Base-by-base conservation (phyloP, 73 alveolate genomes). In the Paramecium bursaria region DNA sequence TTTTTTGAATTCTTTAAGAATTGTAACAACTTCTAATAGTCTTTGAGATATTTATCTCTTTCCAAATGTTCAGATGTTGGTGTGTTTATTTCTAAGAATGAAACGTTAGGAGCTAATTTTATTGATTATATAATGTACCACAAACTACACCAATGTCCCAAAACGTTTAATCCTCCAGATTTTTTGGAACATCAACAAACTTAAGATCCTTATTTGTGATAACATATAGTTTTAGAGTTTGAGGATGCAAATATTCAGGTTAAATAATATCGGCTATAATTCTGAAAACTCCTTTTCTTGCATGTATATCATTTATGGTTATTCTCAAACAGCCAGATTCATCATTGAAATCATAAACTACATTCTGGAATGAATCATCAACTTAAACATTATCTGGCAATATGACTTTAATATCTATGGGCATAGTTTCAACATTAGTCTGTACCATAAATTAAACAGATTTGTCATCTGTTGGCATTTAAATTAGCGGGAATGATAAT, bases 61-160 rank as follows among this genome's bases (percentile, higher is more conserved):
- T 42, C 44, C 4, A 67, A 42, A 7, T 39, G 26, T 67, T 67
- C 82, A 67, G 33, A 26, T 11, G 82, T 67, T 1, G 60, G 82
- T 17, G 82, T 67, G 13, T 67, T 67, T 13, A 67, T 67, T 21
- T 67, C 82, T 1, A 67, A 25, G 44, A 67, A 67, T 31, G 35
- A 53, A 67, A 57, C 22, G 44, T 67, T 39, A 0, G 82, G 82
- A 42, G 82, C 82, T 57, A 27, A 2, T 14, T 1, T 27, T 11
- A 51, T 5, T 0, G 15, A 27, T 2, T 6, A 13, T 10, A 54
- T 54, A 29, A 9, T n/a, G 27, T 57, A 57, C 76, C 76, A 67
- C 82, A 67, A 39, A 67, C 44, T 3, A 42, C 82, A 10, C 82
- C 82, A 67, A 67, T 67, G 17, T 67, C 82, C 82, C 82, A 67